Percentiles rank a stretch among this genome's conserved stretches.
Conservation (phyloP, 2,329 filamentous ascomycete genomes). For the Didymella lethalis region DNA sequence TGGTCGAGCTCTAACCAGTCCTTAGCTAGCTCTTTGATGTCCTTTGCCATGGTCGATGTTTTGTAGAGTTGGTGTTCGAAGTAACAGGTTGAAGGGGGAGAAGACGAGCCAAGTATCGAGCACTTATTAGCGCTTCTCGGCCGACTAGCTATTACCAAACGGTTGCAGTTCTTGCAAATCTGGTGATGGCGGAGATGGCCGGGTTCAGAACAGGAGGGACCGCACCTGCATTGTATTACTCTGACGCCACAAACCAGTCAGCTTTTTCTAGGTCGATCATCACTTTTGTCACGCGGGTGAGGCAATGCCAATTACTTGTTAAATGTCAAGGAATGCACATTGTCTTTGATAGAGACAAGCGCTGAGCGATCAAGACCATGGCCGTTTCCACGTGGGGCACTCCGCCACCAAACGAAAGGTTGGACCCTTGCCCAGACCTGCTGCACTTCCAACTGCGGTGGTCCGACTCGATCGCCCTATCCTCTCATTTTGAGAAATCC, state of each 20-base stretch:
- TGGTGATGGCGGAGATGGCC: slow-evolving; percentile 42
- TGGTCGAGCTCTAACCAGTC: slow-evolving; percentile 67
- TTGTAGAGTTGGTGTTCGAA: neutral
- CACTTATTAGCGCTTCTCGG: slow-evolving; percentile 18
- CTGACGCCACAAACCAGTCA: neutral
- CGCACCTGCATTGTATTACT: slow-evolving; percentile 9
- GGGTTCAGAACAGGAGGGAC: slow-evolving; percentile 20
- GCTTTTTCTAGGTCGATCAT: neutral
- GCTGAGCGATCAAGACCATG: slow-evolving; percentile 11
- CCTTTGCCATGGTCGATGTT: slow-evolving; percentile 36
- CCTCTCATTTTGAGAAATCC: neutral
- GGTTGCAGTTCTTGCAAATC: slow-evolving; percentile 30
- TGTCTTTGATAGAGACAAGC: neutral
- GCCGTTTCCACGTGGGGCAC: slow-evolving; percentile 13
- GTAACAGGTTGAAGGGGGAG: neutral
- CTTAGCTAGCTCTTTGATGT: slow-evolving; percentile 56
- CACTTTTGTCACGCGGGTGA: neutral
- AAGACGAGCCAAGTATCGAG: neutral
- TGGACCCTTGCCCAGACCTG: slow-evolving; percentile 15
- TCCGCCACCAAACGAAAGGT: slow-evolving; percentile 9
- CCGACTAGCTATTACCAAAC: slow-evolving; percentile 19
- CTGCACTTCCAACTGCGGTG: slow-evolving; percentile 22
- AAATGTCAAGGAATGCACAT: neutral
- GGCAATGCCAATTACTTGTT: neutral
- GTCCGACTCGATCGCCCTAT: slow-evolving; percentile 30